A percentile compares a stretch with the other conserved stretches of the same genome.
Evolutionary conservation across 768 basidiomycete species (phyloP).

Genomic region (Trametes meyenii): DNA sequence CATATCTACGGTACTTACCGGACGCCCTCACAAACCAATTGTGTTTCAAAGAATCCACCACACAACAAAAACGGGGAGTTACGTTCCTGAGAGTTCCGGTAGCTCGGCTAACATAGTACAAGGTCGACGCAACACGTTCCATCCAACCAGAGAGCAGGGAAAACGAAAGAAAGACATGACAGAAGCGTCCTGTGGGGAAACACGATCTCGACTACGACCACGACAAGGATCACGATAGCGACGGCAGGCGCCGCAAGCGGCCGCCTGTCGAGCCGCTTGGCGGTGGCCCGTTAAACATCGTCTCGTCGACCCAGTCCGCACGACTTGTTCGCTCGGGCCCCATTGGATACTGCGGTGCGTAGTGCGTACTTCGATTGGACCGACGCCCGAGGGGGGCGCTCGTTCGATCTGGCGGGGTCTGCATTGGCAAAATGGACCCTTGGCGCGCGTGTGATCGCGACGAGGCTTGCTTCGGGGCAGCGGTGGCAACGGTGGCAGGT

Average conservation of each 20-base stretch:
- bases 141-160: constrained; percentile 1
- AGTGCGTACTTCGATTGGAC: constrained; percentile 7
- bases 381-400: constrained; percentile 8
- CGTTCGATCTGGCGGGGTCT: constrained; percentile 10
- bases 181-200: constrained; percentile 8
- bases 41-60: background rate
- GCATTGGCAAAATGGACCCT: constrained; percentile 12
- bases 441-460: constrained; percentile 10
- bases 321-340: constrained; percentile 11
- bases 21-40: too few relatives aligned
- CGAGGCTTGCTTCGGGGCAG: background rate
- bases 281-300: constrained; percentile 41
- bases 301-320: constrained; percentile 49
- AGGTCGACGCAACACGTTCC: background rate
- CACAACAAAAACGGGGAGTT: background rate
- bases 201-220: background rate
- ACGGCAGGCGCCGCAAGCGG: background rate
- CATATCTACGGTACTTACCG: too few relatives aligned
- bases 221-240: background rate
- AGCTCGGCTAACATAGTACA: constrained; percentile 1
- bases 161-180: background rate
- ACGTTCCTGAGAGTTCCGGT: background rate
- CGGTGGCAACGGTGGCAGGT: background rate
- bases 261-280: background rate
- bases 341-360: constrained; percentile 22